Percentiles rank a stretch among this genome's conserved stretches.
Conservation (phyloP, 805 yeast species). For the Ogataea kodamae region DNA sequence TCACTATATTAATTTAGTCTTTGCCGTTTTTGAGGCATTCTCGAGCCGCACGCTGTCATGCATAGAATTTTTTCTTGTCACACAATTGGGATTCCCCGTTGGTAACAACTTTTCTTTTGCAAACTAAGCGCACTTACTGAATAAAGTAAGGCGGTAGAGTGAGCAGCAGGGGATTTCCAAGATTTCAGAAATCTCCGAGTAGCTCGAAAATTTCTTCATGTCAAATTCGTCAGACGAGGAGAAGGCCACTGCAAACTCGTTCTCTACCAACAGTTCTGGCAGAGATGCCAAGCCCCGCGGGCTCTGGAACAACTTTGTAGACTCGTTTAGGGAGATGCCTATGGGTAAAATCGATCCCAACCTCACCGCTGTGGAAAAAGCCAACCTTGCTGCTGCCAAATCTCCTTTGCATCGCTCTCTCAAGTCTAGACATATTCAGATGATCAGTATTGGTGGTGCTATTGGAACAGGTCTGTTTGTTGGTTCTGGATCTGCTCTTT, state of each 20-base stretch:
- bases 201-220: neutral
- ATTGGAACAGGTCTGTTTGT: conserved; percentile 77
- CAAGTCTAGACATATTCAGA: conserved; percentile 59
- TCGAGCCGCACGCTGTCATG: conserved; percentile 8
- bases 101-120: too few species aligned
- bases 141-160: too few species aligned
- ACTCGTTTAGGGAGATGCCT: conserved; percentile 22
- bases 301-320: conserved; percentile 15
- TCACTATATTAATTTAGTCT: neutral
- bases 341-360: conserved; percentile 37
- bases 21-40: conserved; percentile 11
- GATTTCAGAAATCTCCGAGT: too few species aligned
- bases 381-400: conserved; percentile 40
- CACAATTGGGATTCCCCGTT: too few species aligned
- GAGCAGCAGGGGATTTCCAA: too few species aligned
- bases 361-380: conserved; percentile 37
- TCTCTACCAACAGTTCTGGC: too few species aligned
- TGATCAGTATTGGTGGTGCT: conserved; percentile 76
- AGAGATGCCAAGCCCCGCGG: too few species aligned
- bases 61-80: neutral
- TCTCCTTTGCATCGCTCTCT: conserved; percentile 45
- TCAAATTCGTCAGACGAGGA: conserved; percentile 2
- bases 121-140: too few species aligned
- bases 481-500: conserved; percentile 57
- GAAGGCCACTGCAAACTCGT: neutral